Conservation (phyloP, 768 basidiomycete species). For the Calocybe cyanea region DNA sequence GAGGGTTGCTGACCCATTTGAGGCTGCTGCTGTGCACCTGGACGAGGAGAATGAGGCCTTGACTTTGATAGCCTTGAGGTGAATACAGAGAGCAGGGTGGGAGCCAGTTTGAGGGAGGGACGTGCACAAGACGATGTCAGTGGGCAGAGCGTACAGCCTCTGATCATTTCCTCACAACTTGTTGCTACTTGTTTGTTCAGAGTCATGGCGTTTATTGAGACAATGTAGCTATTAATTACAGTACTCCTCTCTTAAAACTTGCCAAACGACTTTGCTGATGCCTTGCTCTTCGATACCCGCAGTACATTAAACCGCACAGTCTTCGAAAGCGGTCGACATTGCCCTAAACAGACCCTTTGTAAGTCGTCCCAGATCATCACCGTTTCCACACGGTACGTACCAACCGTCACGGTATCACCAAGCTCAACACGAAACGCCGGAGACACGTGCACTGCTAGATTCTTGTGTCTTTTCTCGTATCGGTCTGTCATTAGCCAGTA, state of each 20-base stretch:
- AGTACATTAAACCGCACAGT: constrained; percentile 99
- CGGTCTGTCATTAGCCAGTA: constrained; percentile 54
- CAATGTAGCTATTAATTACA: background rate
- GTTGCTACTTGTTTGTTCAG: constrained; percentile 20
- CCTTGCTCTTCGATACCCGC: constrained; percentile 93
- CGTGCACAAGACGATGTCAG: constrained; percentile 9
- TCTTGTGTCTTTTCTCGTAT: constrained; percentile 99
- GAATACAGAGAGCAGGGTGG: constrained; percentile 74
- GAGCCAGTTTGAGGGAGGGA: constrained; percentile 62
- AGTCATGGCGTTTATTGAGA: background rate
- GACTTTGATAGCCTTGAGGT: constrained; percentile 69
- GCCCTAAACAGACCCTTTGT: constrained; percentile 46
- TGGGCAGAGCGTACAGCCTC: constrained; percentile 10
- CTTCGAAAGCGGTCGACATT: constrained; percentile 99
- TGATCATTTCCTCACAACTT: constrained; percentile 6
- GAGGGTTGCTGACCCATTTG: constrained; percentile 82
- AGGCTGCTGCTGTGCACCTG: constrained; percentile 47
- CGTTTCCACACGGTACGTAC: constrained; percentile 42
- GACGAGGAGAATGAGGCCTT: constrained; percentile 69
- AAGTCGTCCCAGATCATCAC: constrained; percentile 7
- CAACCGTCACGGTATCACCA: constrained; percentile 94
- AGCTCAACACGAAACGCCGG: constrained; percentile 98
- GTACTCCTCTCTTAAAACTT: constrained; percentile 64
- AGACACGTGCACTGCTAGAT: constrained; percentile 94
- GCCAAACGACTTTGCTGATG: constrained; percentile 83